Conservation (phyloP, 495 filamentous ascomycete genomes). For the Xylaria grammica region DNA sequence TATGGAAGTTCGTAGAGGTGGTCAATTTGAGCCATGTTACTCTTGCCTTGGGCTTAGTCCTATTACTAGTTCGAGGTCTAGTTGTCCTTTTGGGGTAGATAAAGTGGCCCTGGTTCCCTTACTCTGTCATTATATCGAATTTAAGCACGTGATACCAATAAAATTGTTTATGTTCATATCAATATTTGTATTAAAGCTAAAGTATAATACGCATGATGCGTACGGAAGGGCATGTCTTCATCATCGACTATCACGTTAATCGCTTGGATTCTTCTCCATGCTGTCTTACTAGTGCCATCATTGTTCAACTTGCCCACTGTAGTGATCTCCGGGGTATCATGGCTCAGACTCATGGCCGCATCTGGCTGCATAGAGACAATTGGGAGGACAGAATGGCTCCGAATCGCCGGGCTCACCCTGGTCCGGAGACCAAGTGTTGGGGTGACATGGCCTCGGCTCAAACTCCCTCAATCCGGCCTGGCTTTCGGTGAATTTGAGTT, state of each 20-base stretch:
- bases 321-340: not conserved
- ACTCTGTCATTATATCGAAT: not conserved
- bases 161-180: not conserved
- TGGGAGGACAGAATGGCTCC: slow-evolving; percentile 32
- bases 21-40: too few species aligned
- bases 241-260: too few species aligned
- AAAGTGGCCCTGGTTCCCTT: too few species aligned
- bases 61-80: too few species aligned
- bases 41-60: too few species aligned
- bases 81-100: too few species aligned
- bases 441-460: slow-evolving; percentile 25
- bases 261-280: too few species aligned
- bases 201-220: too few species aligned
- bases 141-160: not conserved
- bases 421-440: slow-evolving; percentile 29
- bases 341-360: not conserved
- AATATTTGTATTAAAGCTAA: not conserved
- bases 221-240: too few species aligned
- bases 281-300: too few species aligned
- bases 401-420: slow-evolving; percentile 36
- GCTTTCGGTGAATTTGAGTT: not conserved
- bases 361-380: slow-evolving; percentile 9
- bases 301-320: too few species aligned
- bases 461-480: not conserved
- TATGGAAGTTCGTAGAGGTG: too few species aligned